Conservation (phyloP, 2,329 filamentous ascomycete genomes). For the Xylaria sp. region DNA sequence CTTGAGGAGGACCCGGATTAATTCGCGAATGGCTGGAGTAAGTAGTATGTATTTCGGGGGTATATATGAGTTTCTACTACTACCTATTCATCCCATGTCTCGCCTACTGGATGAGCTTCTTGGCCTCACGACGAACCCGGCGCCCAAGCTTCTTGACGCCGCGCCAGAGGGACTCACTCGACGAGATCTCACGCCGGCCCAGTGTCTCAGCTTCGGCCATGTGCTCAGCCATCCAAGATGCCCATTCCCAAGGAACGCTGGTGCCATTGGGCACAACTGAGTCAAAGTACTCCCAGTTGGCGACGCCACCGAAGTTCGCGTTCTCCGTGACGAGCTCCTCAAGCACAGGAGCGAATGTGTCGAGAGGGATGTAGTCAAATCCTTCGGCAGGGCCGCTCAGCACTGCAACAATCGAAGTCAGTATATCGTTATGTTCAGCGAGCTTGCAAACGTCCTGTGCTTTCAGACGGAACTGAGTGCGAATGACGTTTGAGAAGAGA, state of each 20-base stretch:
- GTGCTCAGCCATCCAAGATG: conserved; percentile 34
- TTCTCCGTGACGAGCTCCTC: conserved; percentile 44
- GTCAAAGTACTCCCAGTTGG: conserved; percentile 97
- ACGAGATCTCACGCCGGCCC: conserved; percentile 23
- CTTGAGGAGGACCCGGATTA: no score
- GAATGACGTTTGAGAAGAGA: background rate
- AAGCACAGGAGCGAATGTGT: conserved; percentile 43
- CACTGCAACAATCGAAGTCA: conserved; percentile 33
- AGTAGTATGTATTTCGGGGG: background rate
- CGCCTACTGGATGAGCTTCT: conserved; percentile 26
- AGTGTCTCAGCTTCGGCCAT: conserved; percentile 20
- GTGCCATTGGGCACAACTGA: conserved; percentile 56
- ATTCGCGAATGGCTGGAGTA: no score
- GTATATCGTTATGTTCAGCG: background rate
- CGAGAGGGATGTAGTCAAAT: conserved; percentile 43
- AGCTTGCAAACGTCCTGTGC: background rate
- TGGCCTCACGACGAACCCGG: conserved; percentile 24
- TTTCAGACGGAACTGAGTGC: no score
- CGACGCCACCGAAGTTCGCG: conserved; percentile 74
- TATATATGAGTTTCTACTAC: background rate
- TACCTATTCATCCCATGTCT: background rate
- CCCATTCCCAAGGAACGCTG: conserved; percentile 71
- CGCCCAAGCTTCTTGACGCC: conserved; percentile 25
- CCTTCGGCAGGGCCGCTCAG: conserved; percentile 76
- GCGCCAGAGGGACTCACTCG: conserved; percentile 26